These are phyloP conservation scores for Voacanga thouarsii DNA, from an alignment of 257 asterid species.

Conservation along the genomic window DNA sequence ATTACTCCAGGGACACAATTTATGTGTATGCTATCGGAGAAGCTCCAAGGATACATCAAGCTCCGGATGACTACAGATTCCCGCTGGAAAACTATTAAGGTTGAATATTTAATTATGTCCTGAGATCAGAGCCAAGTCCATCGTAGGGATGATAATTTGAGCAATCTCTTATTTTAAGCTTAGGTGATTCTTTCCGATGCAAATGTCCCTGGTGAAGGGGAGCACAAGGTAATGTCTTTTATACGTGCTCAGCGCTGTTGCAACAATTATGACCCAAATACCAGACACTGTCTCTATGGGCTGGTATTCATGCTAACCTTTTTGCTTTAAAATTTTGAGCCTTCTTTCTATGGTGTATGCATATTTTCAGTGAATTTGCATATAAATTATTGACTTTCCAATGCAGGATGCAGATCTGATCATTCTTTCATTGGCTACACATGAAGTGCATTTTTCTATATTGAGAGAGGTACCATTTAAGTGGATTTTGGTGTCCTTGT, in stretches of 20 bases:
- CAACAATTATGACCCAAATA: conserved; percentile 54
- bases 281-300: conserved; percentile 64
- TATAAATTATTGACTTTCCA: neutral
- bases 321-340: neutral
- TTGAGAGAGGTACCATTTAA: conserved; percentile 51
- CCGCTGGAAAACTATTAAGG: conserved; percentile 59
- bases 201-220: conserved; percentile 79
- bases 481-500: neutral
- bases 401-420: conserved; percentile 69
- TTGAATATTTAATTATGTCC: conserved; percentile 7
- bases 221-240: conserved; percentile 62
- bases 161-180: conserved; percentile 4
- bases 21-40: conserved; percentile 38
- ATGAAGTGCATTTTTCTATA: conserved; percentile 59
- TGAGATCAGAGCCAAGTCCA: neutral
- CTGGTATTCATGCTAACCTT: conserved; percentile 30
- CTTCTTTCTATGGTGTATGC: neutral
- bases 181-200: conserved; percentile 68
- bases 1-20: conserved; percentile 67
- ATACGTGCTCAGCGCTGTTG: conserved; percentile 49
- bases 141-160: neutral
- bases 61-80: conserved; percentile 27
- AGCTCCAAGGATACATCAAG: conserved; percentile 39
- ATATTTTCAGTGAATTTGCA: neutral
- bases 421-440: conserved; percentile 62